Evolutionary conservation across 2,329 filamentous ascomycete genomes (phyloP).

Genomic region (Geosmithia flava): DNA sequence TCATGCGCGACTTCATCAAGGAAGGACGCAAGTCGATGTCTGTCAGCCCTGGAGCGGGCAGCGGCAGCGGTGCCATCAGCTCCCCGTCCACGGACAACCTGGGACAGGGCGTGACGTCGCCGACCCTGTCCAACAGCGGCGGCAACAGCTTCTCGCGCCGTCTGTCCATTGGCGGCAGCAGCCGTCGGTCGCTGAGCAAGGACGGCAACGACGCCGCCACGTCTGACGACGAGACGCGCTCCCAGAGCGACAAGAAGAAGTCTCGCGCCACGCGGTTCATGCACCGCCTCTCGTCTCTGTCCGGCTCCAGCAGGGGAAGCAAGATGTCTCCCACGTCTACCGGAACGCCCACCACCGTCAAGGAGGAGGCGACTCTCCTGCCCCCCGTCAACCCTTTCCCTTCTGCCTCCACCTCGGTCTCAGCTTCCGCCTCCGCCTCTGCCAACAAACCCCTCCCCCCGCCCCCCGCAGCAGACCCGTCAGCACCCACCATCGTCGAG

Average conservation of each 20-base stretch:
- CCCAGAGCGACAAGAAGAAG: conserved; percentile 29
- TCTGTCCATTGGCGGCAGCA: conserved; percentile 35
- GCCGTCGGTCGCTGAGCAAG: conserved; percentile 17
- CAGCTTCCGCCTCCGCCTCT: conserved; percentile 4
- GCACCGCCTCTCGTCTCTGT: conserved; percentile 42
- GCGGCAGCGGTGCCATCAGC: no score
- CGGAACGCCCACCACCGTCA: conserved; percentile 34
- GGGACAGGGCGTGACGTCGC: conserved; percentile 6
- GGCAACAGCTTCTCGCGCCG: conserved; percentile 34
- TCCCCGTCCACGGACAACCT: conserved; percentile 31
- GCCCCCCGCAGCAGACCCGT: not conserved
- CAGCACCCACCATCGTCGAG: conserved; percentile 32
- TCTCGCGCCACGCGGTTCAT: conserved; percentile 45
- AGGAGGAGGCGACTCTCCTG: conserved; percentile 27
- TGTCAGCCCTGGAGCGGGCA: no score
- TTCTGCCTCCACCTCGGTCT: conserved; percentile 16
- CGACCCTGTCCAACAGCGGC: conserved; percentile 4
- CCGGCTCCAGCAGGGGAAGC: conserved; percentile 32
- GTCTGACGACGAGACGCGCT: conserved; percentile 30
- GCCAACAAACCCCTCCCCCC: not conserved
- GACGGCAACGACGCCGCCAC: conserved; percentile 24
- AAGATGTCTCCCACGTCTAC: conserved; percentile 21
- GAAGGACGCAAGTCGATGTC: conserved; percentile 41
- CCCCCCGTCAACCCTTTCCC: conserved; percentile 5
- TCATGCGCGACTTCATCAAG: conserved; percentile 50